phyloP scores from a whole-genome alignment of 2,329 filamentous ascomycete genomes.

The Cytospora leucostoma region DNA sequence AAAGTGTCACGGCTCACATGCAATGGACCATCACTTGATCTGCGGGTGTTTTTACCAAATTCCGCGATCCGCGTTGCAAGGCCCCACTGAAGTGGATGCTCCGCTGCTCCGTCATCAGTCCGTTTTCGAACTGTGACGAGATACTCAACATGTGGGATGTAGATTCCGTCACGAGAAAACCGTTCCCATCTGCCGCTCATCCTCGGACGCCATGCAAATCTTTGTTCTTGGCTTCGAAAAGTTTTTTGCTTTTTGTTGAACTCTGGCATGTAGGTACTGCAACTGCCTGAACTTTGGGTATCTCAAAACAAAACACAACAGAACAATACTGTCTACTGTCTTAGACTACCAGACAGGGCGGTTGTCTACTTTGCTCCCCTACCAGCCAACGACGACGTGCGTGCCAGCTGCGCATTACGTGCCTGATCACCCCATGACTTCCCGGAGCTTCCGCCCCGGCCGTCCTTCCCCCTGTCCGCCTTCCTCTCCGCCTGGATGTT shows the following conservation, averaged over 20 bases:
- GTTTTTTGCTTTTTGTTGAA: not conserved
- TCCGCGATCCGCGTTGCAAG: slow-evolving; percentile 16
- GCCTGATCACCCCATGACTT: slow-evolving; percentile 59
- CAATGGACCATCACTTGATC: not conserved
- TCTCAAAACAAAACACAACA: not conserved
- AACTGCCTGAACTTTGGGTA: slow-evolving; percentile 4
- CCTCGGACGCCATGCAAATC: not conserved
- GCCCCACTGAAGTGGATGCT: slow-evolving; percentile 11
- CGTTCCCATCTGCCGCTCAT: not conserved
- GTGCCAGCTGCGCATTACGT: slow-evolving; percentile 58
- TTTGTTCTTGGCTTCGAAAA: too few relatives aligned
- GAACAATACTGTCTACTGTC: not conserved
- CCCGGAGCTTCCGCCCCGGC: slow-evolving; percentile 51
- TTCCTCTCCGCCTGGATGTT: slow-evolving; percentile 68
- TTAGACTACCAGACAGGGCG: not conserved
- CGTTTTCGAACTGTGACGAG: not conserved
- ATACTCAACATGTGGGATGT: not conserved
- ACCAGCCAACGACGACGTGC: slow-evolving; percentile 54
- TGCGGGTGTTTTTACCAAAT: slow-evolving; percentile 17
- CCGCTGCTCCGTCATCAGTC: slow-evolving; percentile 5
- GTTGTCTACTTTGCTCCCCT: slow-evolving; percentile 53
- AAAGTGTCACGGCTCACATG: slow-evolving; percentile 12
- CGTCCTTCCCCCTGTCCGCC: slow-evolving; percentile 53
- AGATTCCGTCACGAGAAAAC: not conserved
- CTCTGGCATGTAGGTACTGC: not conserved